phyloP scores from a whole-genome alignment of 2,329 filamentous ascomycete genomes.

The Trichoderma pleuroti region DNA sequence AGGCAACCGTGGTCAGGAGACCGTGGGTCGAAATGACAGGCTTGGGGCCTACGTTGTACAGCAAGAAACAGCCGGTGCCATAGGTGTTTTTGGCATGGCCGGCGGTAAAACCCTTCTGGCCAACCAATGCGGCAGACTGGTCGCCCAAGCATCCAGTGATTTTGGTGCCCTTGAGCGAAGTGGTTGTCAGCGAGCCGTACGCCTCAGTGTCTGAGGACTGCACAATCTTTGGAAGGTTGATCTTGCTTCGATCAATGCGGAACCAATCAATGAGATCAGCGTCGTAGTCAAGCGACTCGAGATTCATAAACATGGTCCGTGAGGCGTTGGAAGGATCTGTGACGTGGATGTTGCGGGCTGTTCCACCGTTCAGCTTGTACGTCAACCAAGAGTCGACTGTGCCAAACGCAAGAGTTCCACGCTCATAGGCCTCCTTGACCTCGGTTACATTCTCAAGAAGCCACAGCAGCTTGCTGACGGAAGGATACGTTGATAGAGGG shows the following conservation, averaged over 20 bases:
- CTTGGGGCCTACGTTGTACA: conserved; percentile 78
- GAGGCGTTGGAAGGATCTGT: conserved; percentile 82
- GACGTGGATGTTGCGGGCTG: conserved; percentile 62
- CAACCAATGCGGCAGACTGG: conserved; percentile 76
- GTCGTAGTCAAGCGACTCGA: conserved; percentile 72
- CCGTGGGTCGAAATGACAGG: conserved; percentile 77
- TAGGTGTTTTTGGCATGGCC: conserved; percentile 83
- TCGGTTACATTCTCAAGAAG: conserved; percentile 64
- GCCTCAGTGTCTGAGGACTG: conserved; percentile 66
- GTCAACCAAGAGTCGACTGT: conserved; percentile 79
- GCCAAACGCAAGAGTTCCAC: conserved; percentile 69
- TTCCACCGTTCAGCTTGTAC: conserved; percentile 73
- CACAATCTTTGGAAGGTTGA: conserved; percentile 73
- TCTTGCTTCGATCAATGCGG: conserved; percentile 63
- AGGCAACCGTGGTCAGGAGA: conserved; percentile 72
- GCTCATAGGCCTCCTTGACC: conserved; percentile 68
- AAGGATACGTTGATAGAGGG: conserved; percentile 78
- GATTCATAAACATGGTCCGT: conserved; percentile 83
- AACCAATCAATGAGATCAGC: conserved; percentile 72
- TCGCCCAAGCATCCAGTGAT: conserved; percentile 79
- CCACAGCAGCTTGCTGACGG: conserved; percentile 75
- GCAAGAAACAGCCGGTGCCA: conserved; percentile 78
- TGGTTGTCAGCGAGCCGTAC: conserved; percentile 62
- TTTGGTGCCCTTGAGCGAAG: conserved; percentile 60
- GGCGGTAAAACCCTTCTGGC: conserved; percentile 72